phyloP scores from a whole-genome alignment of 257 asterid species.

The Solanum corneliomulleri region DNA sequence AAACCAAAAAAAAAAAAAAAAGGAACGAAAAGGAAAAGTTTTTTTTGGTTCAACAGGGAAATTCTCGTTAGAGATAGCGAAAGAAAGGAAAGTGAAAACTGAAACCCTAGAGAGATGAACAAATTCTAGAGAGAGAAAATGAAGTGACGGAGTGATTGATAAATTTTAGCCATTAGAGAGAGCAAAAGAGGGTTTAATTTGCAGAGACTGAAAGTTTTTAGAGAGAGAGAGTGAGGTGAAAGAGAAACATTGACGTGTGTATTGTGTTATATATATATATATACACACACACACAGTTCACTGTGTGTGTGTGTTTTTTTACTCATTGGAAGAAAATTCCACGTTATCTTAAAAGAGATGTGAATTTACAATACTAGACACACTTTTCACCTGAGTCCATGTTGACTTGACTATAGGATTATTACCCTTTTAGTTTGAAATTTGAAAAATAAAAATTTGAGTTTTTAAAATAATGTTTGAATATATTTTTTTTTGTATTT shows the following conservation, averaged over 20 bases:
- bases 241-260: neutral
- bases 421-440: neutral
- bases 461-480: too few species aligned
- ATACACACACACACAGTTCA: too few species aligned
- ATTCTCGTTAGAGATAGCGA: constrained; percentile 4
- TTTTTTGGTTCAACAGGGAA: constrained; percentile 1
- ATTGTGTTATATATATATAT: neutral
- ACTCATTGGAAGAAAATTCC: neutral
- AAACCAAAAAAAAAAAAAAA: neutral
- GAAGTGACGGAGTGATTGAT: neutral
- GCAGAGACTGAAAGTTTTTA: neutral
- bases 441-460: neutral
- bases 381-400: neutral
- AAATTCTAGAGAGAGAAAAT: neutral
- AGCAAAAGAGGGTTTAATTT: neutral
- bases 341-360: neutral
- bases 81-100: neutral
- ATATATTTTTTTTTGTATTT: too few species aligned
- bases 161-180: neutral
- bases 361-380: neutral
- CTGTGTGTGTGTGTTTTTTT: neutral
- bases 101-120: constrained; percentile 5
- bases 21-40: neutral
- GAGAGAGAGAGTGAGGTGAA: neutral
- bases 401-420: neutral